A percentile compares a stretch with the other conserved stretches of the same genome.
phyloP scores from a whole-genome alignment of 2,329 filamentous ascomycete genomes.

The Pseudogymnoascus destructans region DNA sequence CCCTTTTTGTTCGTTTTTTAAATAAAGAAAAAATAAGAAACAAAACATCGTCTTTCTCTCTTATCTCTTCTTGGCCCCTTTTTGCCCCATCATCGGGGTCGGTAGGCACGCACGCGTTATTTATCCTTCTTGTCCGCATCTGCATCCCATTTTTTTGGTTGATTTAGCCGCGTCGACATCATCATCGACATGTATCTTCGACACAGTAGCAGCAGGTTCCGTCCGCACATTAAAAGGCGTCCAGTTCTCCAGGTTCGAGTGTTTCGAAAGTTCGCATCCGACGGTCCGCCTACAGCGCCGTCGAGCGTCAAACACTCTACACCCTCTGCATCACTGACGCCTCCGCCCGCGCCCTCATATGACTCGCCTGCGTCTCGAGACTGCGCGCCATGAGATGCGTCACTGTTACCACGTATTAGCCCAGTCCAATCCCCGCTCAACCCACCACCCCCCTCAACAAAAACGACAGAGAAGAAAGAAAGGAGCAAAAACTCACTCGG shows the following conservation, averaged over 20 bases:
- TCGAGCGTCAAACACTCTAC: background rate
- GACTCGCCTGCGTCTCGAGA: constrained; percentile 48
- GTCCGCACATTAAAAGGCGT: background rate
- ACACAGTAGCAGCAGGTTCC: background rate
- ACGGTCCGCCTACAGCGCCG: background rate
- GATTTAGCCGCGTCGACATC: background rate
- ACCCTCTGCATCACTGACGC: constrained; percentile 26
- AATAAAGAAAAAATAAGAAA: background rate
- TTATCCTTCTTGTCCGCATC: background rate
- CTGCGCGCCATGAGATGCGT: constrained; percentile 57
- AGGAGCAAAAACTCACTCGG: constrained; percentile 48
- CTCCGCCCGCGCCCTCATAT: constrained; percentile 48
- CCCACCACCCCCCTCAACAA: too few species aligned
- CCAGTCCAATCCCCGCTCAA: background rate
- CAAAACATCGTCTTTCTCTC: background rate
- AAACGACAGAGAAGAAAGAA: background rate
- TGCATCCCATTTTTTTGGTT: background rate
- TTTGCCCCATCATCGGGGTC: background rate
- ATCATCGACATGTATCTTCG: background rate
- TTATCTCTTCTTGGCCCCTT: background rate
- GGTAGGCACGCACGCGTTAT: background rate
- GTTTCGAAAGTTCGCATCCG: background rate
- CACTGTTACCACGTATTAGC: constrained; percentile 30
- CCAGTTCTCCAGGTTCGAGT: background rate
- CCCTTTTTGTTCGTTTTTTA: background rate